Conservation (phyloP, 73 alveolate genomes). For the Tetrahymena elliotti region DNA sequence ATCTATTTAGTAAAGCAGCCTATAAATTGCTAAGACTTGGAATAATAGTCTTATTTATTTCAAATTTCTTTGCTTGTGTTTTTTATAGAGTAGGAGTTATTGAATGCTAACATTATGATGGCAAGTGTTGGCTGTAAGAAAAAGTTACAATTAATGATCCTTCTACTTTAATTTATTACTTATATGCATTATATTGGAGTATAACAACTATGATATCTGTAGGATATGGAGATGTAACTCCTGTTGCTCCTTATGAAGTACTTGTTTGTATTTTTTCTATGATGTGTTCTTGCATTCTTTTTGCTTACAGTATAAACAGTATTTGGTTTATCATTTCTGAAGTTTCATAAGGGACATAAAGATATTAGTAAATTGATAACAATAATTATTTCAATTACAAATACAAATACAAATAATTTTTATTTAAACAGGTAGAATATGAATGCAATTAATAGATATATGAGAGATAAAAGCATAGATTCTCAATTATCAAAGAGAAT, state of each 20-base stretch:
- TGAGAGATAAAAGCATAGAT: background rate
- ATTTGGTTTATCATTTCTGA: background rate
- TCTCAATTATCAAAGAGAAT: background rate
- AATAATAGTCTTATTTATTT: background rate
- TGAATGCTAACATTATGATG: background rate
- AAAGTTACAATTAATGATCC: background rate
- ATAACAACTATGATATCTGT: background rate
- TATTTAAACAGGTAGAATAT: background rate
- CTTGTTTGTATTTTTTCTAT: background rate
- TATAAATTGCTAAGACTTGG: background rate
- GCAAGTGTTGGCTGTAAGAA: background rate
- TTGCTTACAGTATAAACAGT: background rate
- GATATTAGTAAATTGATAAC: background rate
- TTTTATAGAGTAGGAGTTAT: background rate
- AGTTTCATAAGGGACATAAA: background rate
- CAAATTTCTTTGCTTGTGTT: background rate
- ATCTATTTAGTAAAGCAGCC: background rate
- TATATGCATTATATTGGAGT: slow-evolving; percentile 1
- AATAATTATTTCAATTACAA: background rate
- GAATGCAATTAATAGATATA: background rate
- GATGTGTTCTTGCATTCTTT: background rate
- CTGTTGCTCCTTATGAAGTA: background rate
- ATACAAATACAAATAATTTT: background rate
- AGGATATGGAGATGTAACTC: slow-evolving; percentile 5
- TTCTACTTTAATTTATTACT: background rate